A percentile compares a stretch with the other conserved stretches of the same genome.
Conservation (phyloP, 169 alveolate species). For the Plasmodium chabaudi region DNA sequence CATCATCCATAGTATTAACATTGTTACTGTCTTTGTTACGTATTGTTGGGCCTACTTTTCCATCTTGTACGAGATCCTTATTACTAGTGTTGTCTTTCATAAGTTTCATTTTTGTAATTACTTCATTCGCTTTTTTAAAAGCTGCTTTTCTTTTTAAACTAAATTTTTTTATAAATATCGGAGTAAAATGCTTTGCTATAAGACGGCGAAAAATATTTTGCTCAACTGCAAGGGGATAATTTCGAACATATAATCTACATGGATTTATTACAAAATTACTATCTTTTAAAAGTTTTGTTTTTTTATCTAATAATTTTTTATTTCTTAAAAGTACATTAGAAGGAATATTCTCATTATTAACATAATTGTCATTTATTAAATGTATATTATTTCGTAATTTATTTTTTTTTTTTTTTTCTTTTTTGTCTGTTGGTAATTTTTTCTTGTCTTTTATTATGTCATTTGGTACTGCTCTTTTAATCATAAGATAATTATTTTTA, state of each 20-base stretch:
- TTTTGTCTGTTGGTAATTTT: constrained; percentile 15
- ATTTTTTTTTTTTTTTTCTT: constrained; percentile 28
- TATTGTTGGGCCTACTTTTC: background rate
- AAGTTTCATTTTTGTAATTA: constrained; percentile 67
- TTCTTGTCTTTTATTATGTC: constrained; percentile 54
- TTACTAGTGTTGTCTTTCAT: constrained; percentile 15
- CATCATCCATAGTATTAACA: background rate
- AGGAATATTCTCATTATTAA: constrained; percentile 53
- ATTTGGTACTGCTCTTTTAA: constrained; percentile 73
- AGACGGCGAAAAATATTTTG: constrained; percentile 59
- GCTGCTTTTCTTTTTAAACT: constrained; percentile 75
- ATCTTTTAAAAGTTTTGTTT: constrained; percentile 66
- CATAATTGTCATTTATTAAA: constrained; percentile 51
- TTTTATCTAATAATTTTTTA: constrained; percentile 51
- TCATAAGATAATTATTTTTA: constrained; percentile 69
- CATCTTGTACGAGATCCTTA: background rate
- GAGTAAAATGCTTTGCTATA: constrained; percentile 62
- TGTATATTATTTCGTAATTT: constrained; percentile 59
- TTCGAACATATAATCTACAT: constrained; percentile 70
- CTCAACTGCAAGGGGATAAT: constrained; percentile 55
- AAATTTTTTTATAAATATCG: constrained; percentile 63
- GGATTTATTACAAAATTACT: constrained; percentile 73
- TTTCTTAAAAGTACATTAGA: constrained; percentile 46
- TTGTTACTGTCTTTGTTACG: constrained; percentile 9
- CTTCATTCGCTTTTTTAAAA: constrained; percentile 33